Conservation (phyloP, 345 rosid species). For the Corchorus capsularis region DNA sequence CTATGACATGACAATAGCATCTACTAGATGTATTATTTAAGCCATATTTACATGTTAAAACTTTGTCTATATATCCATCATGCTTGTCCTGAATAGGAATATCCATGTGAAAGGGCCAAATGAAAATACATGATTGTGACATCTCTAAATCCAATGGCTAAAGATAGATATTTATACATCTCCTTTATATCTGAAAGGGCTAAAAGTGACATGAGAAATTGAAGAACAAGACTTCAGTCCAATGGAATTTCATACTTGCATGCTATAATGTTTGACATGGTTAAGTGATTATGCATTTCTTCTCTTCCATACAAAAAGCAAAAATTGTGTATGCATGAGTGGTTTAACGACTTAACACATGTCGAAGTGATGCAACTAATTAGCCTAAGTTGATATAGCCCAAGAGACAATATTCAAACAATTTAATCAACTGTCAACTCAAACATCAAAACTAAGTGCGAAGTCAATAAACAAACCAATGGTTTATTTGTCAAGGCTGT, state of each 20-base stretch:
- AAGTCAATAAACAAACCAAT: neutral
- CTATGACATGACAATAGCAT: slow-evolving; percentile 11
- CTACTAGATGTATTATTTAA: neutral
- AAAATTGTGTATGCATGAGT: neutral
- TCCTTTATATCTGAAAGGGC: neutral
- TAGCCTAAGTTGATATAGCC: neutral
- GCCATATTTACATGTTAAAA: neutral
- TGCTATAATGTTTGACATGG: neutral
- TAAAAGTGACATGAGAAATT: neutral
- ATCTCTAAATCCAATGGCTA: neutral
- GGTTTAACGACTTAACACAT: neutral
- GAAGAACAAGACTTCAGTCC: slow-evolving; percentile 14
- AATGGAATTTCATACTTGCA: slow-evolving; percentile 9
- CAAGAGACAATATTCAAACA: neutral
- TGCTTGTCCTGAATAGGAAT: slow-evolving; percentile 14
- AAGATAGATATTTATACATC: neutral
- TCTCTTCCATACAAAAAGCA: slow-evolving; percentile 3
- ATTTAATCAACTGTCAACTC: neutral
- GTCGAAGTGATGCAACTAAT: slow-evolving; percentile 9
- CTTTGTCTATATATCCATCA: slow-evolving; percentile 3
- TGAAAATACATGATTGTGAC: slow-evolving; percentile 5
- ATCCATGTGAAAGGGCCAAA: neutral
- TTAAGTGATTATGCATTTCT: slow-evolving; percentile 6
- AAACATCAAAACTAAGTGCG: slow-evolving; percentile 4
- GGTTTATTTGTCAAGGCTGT: neutral